A percentile compares a stretch with the other conserved stretches of the same genome.
Conservation (phyloP, 352 stramenopile genomes). For the Phytopythium helicoides region DNA sequence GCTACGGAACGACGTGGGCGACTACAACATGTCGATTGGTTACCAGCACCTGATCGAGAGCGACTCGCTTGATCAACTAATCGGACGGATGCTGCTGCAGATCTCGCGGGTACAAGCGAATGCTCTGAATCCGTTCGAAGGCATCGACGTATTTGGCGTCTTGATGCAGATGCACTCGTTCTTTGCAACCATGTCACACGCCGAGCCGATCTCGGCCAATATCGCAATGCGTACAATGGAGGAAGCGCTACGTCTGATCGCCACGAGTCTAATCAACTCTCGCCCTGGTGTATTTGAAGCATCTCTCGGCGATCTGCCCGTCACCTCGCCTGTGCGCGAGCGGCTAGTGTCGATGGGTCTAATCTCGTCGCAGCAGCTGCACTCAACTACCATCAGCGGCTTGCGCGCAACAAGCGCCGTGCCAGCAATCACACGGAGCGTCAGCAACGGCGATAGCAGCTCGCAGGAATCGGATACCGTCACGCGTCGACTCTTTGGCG, state of each 20-base stretch:
- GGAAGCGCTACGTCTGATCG: slow-evolving; percentile 61
- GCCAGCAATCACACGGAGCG: not conserved
- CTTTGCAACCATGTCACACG: slow-evolving; percentile 69
- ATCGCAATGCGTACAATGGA: slow-evolving; percentile 81
- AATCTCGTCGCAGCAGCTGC: slow-evolving; percentile 14
- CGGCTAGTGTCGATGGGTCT: slow-evolving; percentile 38
- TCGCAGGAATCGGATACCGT: slow-evolving; percentile 27
- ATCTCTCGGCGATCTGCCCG: slow-evolving; percentile 56
- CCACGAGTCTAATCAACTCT: slow-evolving; percentile 55
- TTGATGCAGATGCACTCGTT: slow-evolving; percentile 88
- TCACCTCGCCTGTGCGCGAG: slow-evolving; percentile 49
- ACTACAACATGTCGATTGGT: slow-evolving; percentile 73
- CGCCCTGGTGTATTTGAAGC: slow-evolving; percentile 49
- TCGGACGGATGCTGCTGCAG: slow-evolving; percentile 69
- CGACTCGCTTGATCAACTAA: slow-evolving; percentile 76
- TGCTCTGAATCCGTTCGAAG: slow-evolving; percentile 64
- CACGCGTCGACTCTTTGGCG: slow-evolving; percentile 46
- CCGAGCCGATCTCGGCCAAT: slow-evolving; percentile 62
- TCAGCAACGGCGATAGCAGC: slow-evolving; percentile 10
- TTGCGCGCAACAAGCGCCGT: slow-evolving; percentile 11
- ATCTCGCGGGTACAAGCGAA: slow-evolving; percentile 57
- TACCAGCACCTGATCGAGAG: slow-evolving; percentile 73
- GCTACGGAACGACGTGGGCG: slow-evolving; percentile 72
- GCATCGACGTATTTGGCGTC: slow-evolving; percentile 77
- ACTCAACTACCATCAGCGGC: slow-evolving; percentile 14